Conservation (phyloP, 2,329 filamentous ascomycete species). For the Lasiodiplodia hormozganensis region DNA sequence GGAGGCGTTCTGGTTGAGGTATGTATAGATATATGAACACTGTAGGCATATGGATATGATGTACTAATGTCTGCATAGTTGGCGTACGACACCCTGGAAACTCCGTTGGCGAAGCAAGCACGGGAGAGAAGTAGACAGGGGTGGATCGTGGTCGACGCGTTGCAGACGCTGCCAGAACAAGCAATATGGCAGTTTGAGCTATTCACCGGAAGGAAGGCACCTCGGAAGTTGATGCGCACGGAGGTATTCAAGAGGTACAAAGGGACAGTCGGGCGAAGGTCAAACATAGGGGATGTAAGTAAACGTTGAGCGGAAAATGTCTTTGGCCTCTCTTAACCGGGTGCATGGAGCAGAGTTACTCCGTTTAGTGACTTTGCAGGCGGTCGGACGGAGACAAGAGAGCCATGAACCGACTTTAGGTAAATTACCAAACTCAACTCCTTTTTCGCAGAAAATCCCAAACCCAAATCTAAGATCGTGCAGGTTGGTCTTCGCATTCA, state of each 20-base stretch:
- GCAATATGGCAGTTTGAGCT: not conserved
- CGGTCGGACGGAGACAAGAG: too few relatives aligned
- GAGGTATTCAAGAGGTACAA: not conserved
- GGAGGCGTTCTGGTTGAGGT: not conserved
- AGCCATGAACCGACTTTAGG: too few relatives aligned
- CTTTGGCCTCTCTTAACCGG: too few relatives aligned
- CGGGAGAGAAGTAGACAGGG: not conserved
- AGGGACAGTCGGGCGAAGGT: not conserved
- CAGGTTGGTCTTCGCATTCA: too few relatives aligned
- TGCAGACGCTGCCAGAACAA: not conserved
- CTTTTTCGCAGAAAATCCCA: too few relatives aligned
- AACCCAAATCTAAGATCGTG: too few relatives aligned
- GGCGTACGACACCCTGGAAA: not conserved
- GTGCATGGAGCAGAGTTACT: too few relatives aligned
- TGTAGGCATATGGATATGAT: fast-evolving
- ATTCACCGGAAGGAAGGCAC: not conserved
- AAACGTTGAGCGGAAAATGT: not conserved
- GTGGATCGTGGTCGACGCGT: not conserved
- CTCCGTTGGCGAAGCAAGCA: not conserved
- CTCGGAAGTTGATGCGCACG: not conserved
- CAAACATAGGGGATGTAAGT: not conserved
- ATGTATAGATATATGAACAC: too few relatives aligned
- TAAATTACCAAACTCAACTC: too few relatives aligned
- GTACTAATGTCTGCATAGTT: not conserved
- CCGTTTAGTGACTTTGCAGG: too few relatives aligned